Evolutionary conservation across 352 stramenopile genomes (phyloP).

Genomic region (Blastocystis sp.): DNA sequence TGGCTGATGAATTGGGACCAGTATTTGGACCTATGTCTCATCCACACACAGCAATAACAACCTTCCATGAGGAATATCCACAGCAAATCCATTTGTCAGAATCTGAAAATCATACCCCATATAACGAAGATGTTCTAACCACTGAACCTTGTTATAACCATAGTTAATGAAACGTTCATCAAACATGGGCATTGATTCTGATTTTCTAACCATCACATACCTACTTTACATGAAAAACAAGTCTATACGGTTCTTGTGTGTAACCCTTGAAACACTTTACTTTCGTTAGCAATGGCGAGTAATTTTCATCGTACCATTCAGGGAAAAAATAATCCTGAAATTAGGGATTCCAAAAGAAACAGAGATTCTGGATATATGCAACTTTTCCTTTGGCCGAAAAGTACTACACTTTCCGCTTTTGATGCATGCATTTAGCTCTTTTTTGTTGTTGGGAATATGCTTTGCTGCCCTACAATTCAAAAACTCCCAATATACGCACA

Average conservation of each 20-base stretch:
- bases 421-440: slow-evolving; percentile 5
- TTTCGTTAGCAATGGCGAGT: not conserved
- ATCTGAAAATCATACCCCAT: slow-evolving; percentile 43
- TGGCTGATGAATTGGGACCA: not conserved
- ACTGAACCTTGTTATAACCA: slow-evolving; percentile 60
- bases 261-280: slow-evolving; percentile 57
- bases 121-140: slow-evolving; percentile 52
- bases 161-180: slow-evolving; percentile 60
- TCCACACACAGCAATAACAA: not conserved
- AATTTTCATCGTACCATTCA: slow-evolving; percentile 8
- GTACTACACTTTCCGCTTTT: not conserved
- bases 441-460: not conserved
- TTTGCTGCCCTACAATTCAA: not conserved
- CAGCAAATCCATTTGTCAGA: slow-evolving; percentile 12
- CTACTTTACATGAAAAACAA: not conserved
- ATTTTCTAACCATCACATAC: slow-evolving; percentile 52
- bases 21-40: slow-evolving; percentile 1
- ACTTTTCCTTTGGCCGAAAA: slow-evolving; percentile 20
- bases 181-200: not conserved
- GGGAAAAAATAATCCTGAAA: slow-evolving; percentile 36
- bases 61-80: slow-evolving; percentile 33
- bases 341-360: not conserved
- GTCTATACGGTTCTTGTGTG: slow-evolving; percentile 29
- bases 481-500: not conserved
- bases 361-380: not conserved